Evolutionary conservation across 1,139 yeast genomes (phyloP), one percentile per base, ranked within the genome.

Genomic region (Pichia sp.): DNA sequence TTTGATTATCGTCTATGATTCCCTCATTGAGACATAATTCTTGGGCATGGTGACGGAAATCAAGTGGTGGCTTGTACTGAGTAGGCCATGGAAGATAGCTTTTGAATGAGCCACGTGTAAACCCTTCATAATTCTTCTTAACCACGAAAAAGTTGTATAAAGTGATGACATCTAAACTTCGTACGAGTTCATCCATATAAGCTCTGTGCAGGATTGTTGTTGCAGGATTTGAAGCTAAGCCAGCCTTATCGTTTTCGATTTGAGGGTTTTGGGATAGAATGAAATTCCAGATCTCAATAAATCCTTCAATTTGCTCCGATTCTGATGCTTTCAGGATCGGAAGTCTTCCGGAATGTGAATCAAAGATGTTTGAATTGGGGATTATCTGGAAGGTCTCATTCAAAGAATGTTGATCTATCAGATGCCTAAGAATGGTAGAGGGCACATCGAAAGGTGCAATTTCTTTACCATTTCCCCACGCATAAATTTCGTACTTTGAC

Each of bases 1-100:
- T 62, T 2, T 61, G 66, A 22, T 57, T 61, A 19, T 59, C 62
- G 23, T 60, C 65, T 47, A 72, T 67, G 16, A 74, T 69, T 0
- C 64, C 61, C 26, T 62, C 67, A 34, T 65, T 68, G 4, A 66
- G 56, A 5, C 70, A 66, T 37, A 79, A 65, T 1, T 83, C 83
- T 13, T 72, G 59, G 45, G 93, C 90, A 18, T 65, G 59, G 36
- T 71, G 65, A 60, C 79, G 74, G 55, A 79, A 76, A 46, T 74
- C 72, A 52, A 85, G 63, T 0, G 96, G 90, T 41, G 87, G 83
- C 56, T 82, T 83, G 66, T 87, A 88, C 79, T 88, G 91, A 84
- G 87, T 81, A 5, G 96, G 96, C 68, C 88, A 88, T 2, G 93
- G 88, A 36, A 87, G 70, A 56, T 82, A 74, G 49, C 70, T 71